Evolutionary conservation across 2,329 filamentous ascomycete species (phyloP).

Genomic region (Endocalyx cinctus): DNA sequence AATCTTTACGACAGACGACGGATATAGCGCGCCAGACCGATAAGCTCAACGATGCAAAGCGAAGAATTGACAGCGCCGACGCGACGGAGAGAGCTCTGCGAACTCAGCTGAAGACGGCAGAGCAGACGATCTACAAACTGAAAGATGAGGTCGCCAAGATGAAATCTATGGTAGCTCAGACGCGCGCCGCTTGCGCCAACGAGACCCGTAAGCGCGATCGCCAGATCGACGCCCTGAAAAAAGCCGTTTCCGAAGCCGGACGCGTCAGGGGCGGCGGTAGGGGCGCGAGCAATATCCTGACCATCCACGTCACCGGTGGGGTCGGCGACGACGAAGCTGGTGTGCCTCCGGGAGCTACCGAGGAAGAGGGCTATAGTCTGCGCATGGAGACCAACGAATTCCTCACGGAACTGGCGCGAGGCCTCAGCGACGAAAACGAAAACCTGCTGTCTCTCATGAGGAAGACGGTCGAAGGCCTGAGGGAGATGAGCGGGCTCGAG

Average conservation of each 20-base stretch:
- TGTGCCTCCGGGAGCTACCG: constrained; percentile 22
- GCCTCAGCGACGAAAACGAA: constrained; percentile 89
- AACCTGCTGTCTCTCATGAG: constrained; percentile 67
- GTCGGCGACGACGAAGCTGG: constrained; percentile 38
- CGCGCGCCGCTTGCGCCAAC: constrained; percentile 80
- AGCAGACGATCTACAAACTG: constrained; percentile 67
- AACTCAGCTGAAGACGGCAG: constrained; percentile 66
- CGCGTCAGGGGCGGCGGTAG: constrained; percentile 55
- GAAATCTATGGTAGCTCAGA: constrained; percentile 75
- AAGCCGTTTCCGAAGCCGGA: constrained; percentile 70
- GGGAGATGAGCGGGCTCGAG: constrained; percentile 61
- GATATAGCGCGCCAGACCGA: constrained; percentile 59
- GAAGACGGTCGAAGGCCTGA: constrained; percentile 66
- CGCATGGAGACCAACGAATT: constrained; percentile 88
- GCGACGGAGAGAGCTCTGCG: constrained; percentile 68
- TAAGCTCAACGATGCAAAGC: constrained; percentile 49
- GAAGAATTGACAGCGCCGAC: constrained; percentile 55
- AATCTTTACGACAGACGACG: constrained; percentile 67
- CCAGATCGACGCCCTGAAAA: constrained; percentile 84
- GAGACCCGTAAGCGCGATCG: constrained; percentile 88
- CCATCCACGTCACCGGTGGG: constrained; percentile 54
- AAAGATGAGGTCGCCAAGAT: constrained; percentile 80
- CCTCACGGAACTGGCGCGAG: constrained; percentile 76
- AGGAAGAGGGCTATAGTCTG: constrained; percentile 62
- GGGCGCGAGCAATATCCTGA: constrained; percentile 50